Evolutionary conservation across 371 early-diverging fungal genomes (phyloP), one percentile per base, ranked within the genome.

Genomic region (Syncephalastrum sp.): DNA sequence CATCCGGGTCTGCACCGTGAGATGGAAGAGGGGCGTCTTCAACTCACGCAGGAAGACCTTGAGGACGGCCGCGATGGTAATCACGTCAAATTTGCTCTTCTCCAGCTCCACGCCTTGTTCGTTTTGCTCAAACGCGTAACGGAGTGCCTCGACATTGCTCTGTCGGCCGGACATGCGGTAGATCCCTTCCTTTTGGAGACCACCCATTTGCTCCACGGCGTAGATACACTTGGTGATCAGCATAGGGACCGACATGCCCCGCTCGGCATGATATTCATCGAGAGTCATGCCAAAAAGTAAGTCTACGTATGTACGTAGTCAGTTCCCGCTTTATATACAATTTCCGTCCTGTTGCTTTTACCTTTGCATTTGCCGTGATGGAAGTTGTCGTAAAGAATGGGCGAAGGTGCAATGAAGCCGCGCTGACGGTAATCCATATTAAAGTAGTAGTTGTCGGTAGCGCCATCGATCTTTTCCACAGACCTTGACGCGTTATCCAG

Each of bases 161-260:
- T 84, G 83, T 24, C 84, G 71, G n/a, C 88, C 89, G 1, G 84
- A 81, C 2, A 89, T 68, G n/a, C 89, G 70, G 59, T 89, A 89
- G 45, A 89, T 82, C 15, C 89, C 89, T 64, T 89, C 89, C 29
- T 80, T 80, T 46, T 83, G 76, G 7, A 86, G 63, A 7, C 86
- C 86, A 50, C 85, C 85, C 65, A 82, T 62, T 1, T 67, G 67
- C 46, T 89, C 86, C 52, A 89, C 74, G 3, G 86, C 83, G 12
- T 80, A 74, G 5, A 80, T 58, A 46, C 85, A 84, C 50, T 76
- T 77, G 24, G 58, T 47, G 6, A 88, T 72, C 7, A 86, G 54
- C 10, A 77, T 17, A 0, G 88, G 88, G 44, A 86, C 80, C 0
- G 75, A 60, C 49, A 67, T 63, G 12, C 69, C 63, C 59, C 81